These are phyloP conservation scores for Puccinia polysora DNA, from an alignment of 1,284 basidiomycete species.

Conservation along the genomic window DNA sequence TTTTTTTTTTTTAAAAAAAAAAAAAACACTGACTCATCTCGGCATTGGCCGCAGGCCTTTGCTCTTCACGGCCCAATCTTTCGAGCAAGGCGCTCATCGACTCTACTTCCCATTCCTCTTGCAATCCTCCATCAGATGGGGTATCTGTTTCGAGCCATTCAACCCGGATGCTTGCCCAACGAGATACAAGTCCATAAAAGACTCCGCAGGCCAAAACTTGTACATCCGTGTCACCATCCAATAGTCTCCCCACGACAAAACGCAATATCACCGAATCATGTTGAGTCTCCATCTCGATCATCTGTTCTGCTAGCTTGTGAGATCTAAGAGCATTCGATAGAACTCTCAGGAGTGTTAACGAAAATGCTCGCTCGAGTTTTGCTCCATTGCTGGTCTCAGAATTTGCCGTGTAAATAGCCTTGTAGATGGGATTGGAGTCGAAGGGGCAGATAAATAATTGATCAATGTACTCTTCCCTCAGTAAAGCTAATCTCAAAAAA, in stretches of 20 bases:
- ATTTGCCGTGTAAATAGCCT: conserved; percentile 22
- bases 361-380: conserved; percentile 44
- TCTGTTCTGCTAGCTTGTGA: conserved; percentile 13
- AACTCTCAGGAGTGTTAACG: conserved; percentile 47
- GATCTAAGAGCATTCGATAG: conserved; percentile 45
- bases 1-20: too few species aligned
- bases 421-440: conserved; percentile 34
- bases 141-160: conserved; percentile 2
- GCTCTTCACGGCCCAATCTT: conserved; percentile 46
- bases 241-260: conserved; percentile 46
- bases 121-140: not conserved
- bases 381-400: not conserved
- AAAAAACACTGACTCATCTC: conserved; percentile 49
- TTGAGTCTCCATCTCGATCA: conserved; percentile 16
- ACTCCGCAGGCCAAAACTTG: conserved; percentile 47
- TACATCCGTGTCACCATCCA: conserved; percentile 47
- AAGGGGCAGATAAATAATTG: conserved; percentile 33
- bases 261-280: conserved; percentile 36
- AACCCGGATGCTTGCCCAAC: conserved; percentile 42
- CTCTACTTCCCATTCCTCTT: conserved; percentile 41
- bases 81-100: conserved; percentile 41
- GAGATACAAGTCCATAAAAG: conserved; percentile 47
- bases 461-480: conserved; percentile 44
- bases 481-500: conserved; percentile 47
- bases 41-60: conserved; percentile 44